Evolutionary conservation across 495 filamentous ascomycete species (phyloP).

Genomic region (Aspergillus saccharolyticus): DNA sequence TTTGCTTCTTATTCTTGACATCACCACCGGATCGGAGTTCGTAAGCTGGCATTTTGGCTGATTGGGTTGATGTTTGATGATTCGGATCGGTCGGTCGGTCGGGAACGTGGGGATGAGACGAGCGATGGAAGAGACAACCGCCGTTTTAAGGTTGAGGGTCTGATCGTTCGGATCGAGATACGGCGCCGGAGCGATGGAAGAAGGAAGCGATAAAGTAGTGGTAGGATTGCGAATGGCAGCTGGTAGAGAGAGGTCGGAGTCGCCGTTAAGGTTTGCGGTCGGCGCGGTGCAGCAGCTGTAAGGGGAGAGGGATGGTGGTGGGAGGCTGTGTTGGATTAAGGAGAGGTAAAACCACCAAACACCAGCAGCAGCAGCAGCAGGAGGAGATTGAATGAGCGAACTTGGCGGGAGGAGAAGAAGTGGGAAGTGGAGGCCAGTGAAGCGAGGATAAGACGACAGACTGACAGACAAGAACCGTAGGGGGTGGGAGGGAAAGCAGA

Average conservation of each 20-base stretch:
- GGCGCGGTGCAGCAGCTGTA: slow-evolving; percentile 5
- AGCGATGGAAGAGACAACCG: not conserved
- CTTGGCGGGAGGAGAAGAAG: not conserved
- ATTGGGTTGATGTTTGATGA: not conserved
- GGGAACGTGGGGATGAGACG: not conserved
- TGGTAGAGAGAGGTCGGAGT: not conserved
- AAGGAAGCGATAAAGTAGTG: not conserved
- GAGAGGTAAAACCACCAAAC: not conserved
- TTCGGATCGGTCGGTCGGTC: not conserved
- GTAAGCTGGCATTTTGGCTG: slow-evolving; percentile 44
- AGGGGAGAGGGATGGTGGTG: slow-evolving; percentile 3
- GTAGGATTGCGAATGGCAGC: not conserved
- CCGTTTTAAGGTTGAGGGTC: not conserved
- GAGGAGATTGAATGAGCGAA: slow-evolving; percentile 2
- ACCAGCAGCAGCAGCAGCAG: slow-evolving; percentile 9
- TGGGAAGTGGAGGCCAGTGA: not conserved
- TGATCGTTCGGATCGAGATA: not conserved
- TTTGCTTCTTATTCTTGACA: slow-evolving; percentile 97
- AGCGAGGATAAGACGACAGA: not conserved
- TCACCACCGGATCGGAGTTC: slow-evolving; percentile 55
- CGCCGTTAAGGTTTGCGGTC: not conserved
- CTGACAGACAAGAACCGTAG: not conserved
- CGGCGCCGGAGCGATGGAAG: not conserved
- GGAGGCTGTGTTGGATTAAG: slow-evolving; percentile 11
- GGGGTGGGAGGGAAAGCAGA: not conserved